Conservation (phyloP, 2,329 filamentous ascomycete species). For the Scedosporium apiospermum region DNA sequence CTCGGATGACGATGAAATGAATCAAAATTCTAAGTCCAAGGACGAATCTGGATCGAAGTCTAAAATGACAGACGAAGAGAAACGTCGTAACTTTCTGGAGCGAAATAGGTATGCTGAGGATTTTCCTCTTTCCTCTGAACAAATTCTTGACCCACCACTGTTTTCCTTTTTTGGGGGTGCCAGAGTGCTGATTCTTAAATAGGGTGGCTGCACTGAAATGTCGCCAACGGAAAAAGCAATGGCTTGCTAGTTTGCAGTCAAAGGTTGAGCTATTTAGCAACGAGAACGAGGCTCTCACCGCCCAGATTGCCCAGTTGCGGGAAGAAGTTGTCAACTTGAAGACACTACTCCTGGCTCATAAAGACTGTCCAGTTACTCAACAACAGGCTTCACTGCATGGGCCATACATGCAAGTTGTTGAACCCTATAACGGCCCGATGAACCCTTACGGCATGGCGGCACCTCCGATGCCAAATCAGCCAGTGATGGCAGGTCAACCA, state of each 20-base stretch:
- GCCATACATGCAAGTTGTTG: constrained; percentile 46
- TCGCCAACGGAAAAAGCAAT: constrained; percentile 97
- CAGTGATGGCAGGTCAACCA: constrained; percentile 46
- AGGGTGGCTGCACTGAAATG: constrained; percentile 96
- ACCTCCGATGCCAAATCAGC: constrained; percentile 36
- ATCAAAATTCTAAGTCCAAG: constrained; percentile 31
- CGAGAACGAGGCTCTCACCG: constrained; percentile 81
- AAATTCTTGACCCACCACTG: not conserved
- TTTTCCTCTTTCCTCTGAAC: constrained; percentile 14
- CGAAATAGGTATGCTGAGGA: constrained; percentile 66
- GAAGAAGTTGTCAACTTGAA: constrained; percentile 95
- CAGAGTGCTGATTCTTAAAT: constrained; percentile 14
- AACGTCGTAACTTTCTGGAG: constrained; percentile 95
- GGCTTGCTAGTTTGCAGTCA: constrained; percentile 86
- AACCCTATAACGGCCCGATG: constrained; percentile 44
- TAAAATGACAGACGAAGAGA: constrained; percentile 98
- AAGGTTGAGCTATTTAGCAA: constrained; percentile 90
- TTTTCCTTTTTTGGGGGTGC: not conserved
- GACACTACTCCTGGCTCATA: constrained; percentile 84
- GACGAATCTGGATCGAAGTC: constrained; percentile 47
- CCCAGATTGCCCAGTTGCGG: constrained; percentile 73
- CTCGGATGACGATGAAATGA: constrained; percentile 45
- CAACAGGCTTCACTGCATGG: constrained; percentile 56
- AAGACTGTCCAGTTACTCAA: constrained; percentile 89
- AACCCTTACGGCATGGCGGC: constrained; percentile 50